Evolutionary conservation across 352 stramenopile species (phyloP), one percentile per base, ranked within the genome.

Genomic region (Pythium graminicola): DNA sequence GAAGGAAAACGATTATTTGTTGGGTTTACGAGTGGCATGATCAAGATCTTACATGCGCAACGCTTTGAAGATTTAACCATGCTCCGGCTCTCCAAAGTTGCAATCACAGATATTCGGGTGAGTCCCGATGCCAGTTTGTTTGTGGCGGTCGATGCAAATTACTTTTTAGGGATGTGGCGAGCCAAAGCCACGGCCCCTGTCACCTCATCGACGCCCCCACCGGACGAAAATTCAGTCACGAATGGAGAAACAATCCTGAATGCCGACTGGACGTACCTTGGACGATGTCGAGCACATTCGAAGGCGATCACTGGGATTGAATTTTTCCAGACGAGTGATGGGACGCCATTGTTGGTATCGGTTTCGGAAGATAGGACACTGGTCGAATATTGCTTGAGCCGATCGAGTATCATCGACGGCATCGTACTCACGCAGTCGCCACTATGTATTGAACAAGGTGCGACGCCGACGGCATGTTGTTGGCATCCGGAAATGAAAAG

Each of bases 331-430:
- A 72, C 77, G 16, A 78, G 70, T 29, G 85, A 94, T 27, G 83
- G 80, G 9, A 59, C 77, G n/a, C 72, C 76, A 3, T 64, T 87
- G 40, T 70, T 98, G 6, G 81, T 97, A 14, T 93, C 79, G 7
- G 75, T 97, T 4, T 76, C 67, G 26, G 81, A 95, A 47, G 92
- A 98, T 52, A 72, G 82, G 43, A 87, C 73, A 6, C 43, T 97
- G 10, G 87, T 90, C 36, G 87, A 97, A 69, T 97, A 97, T 60
- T 90, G 89, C 35, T 67, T 97, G 11, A 70, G 69, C 23, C 63
- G 71, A 35, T 94, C 77, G 23, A 93, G 81, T 54, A 79, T 96
- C 35, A 55, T 90, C 35, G 85, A 89, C 57, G 92, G 91, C 32
- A 75, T 98, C 14, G 70, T 92, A 14, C 67, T 97, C 16, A 80